phyloP scores from a whole-genome alignment of 73 alveolate species.

The Paramecium octaurelia region DNA sequence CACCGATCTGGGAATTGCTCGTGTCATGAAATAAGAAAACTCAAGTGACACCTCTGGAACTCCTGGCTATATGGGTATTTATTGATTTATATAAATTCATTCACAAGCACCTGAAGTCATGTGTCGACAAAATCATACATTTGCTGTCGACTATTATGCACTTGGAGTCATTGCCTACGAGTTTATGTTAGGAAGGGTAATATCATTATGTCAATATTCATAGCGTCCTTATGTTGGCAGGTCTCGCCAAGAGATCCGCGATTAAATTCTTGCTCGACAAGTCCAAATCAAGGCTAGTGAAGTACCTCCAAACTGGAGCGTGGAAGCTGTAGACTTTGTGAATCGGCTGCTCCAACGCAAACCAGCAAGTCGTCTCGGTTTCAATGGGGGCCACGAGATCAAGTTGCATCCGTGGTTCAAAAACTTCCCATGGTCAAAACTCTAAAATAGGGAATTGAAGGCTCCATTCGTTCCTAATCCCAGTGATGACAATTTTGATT shows the following conservation, averaged over 20 bases:
- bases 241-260: conserved; percentile 70
- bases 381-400: conserved; percentile 82
- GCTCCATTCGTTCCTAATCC: conserved; percentile 79
- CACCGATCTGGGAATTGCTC: conserved; percentile 82
- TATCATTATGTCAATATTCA: neutral
- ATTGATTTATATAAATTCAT: neutral
- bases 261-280: conserved; percentile 75
- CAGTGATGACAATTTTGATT: conserved; percentile 54
- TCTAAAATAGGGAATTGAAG: conserved; percentile 75
- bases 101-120: conserved; percentile 87
- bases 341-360: conserved; percentile 82
- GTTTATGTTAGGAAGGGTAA: conserved; percentile 71
- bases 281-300: conserved; percentile 64
- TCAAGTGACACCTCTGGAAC: conserved; percentile 57
- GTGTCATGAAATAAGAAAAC: conserved; percentile 66
- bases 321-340: conserved; percentile 79
- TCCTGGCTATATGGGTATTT: conserved; percentile 61
- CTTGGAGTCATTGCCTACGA: conserved; percentile 83
- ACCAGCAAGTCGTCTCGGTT: conserved; percentile 84
- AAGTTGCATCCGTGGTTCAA: conserved; percentile 87
- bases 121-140: conserved; percentile 74
- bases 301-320: conserved; percentile 76
- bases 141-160: conserved; percentile 81
- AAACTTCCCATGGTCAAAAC: conserved; percentile 85
- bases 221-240: conserved; percentile 82